These are phyloP conservation scores for Penicillium soppii DNA, from an alignment of 495 filamentous ascomycete species.

Conservation along the genomic window DNA sequence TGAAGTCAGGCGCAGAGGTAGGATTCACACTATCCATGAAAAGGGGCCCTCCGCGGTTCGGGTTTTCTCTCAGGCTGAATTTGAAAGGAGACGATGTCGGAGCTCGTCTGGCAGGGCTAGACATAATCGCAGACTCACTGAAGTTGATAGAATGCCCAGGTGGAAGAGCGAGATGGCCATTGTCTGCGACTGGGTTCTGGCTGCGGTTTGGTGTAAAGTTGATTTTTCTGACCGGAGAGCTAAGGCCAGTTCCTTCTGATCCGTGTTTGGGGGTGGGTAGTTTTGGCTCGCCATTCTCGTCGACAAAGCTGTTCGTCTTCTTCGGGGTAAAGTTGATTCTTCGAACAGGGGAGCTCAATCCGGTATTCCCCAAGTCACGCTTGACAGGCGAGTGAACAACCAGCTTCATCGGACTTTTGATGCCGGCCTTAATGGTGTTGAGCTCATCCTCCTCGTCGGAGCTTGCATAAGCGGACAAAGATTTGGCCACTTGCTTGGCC, in stretches of 20 bases:
- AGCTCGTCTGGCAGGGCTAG: conserved; percentile 50
- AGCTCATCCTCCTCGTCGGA: conserved; percentile 54
- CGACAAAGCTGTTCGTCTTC: conserved; percentile 26
- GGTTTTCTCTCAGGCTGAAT: conserved; percentile 39
- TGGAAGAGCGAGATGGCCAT: conserved; percentile 24
- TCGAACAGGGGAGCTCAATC: conserved; percentile 42
- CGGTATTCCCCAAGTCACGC: conserved; percentile 19
- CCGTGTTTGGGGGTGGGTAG: conserved; percentile 24
- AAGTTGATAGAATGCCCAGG: conserved; percentile 34
- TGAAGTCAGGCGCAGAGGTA: conserved; percentile 27
- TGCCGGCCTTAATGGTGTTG: conserved; percentile 38
- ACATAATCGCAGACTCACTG: conserved; percentile 40
- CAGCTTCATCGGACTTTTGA: conserved; percentile 27
- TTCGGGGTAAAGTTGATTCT: conserved; percentile 39
- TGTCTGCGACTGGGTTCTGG: conserved; percentile 19
- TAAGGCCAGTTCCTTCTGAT: conserved; percentile 21
- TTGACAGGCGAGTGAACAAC: conserved; percentile 44
- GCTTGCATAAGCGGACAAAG: conserved; percentile 38
- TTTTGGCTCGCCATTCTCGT: conserved; percentile 40
- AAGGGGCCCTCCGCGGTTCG: conserved; percentile 25
- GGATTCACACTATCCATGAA: conserved; percentile 16
- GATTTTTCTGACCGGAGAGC: conserved; percentile 32
- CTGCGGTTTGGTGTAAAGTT: conserved; percentile 31
- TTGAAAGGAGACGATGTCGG: conserved; percentile 50
- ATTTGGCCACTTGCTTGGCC: conserved; percentile 51